Percentiles rank a stretch among this genome's conserved stretches.
Conservation (phyloP, 2,329 filamentous ascomycete genomes). For the Paraphoma chrysanthemicola region DNA sequence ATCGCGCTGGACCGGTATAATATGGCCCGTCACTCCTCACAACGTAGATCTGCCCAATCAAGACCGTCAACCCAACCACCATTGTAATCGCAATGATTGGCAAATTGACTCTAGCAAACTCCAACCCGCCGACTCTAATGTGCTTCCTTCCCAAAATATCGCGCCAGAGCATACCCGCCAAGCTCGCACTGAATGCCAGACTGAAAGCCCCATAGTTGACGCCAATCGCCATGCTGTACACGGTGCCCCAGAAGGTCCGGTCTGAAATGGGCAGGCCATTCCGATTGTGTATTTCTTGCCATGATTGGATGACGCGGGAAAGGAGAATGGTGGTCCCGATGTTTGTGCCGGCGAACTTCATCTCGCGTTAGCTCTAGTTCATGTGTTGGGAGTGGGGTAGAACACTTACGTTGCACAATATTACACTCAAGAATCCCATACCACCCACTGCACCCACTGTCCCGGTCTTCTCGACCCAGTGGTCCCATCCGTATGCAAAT, state of each 20-base stretch:
- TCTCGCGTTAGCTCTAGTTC: background rate
- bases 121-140: slow-evolving; percentile 67
- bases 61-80: slow-evolving; percentile 66
- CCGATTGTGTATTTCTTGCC: slow-evolving; percentile 65
- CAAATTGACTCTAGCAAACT: slow-evolving; percentile 73
- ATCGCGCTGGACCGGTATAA: background rate
- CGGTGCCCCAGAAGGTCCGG: slow-evolving; percentile 74
- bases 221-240: slow-evolving; percentile 77
- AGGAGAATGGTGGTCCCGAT: slow-evolving; percentile 78
- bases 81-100: slow-evolving; percentile 75
- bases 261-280: slow-evolving; percentile 62
- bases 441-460: slow-evolving; percentile 72
- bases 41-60: slow-evolving; percentile 71
- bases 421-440: slow-evolving; percentile 75
- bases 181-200: slow-evolving; percentile 72
- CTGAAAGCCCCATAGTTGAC: slow-evolving; percentile 80
- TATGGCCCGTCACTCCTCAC: slow-evolving; percentile 45
- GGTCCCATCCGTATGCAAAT: slow-evolving; percentile 76
- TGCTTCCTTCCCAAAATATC: slow-evolving; percentile 73
- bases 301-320: slow-evolving; percentile 72
- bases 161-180: slow-evolving; percentile 75
- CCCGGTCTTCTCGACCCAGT: slow-evolving; percentile 74
- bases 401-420: slow-evolving; percentile 72
- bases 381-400: background rate
- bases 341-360: slow-evolving; percentile 76